phyloP scores from a whole-genome alignment of 495 filamentous ascomycete genomes.

The Neurospora sp. region DNA sequence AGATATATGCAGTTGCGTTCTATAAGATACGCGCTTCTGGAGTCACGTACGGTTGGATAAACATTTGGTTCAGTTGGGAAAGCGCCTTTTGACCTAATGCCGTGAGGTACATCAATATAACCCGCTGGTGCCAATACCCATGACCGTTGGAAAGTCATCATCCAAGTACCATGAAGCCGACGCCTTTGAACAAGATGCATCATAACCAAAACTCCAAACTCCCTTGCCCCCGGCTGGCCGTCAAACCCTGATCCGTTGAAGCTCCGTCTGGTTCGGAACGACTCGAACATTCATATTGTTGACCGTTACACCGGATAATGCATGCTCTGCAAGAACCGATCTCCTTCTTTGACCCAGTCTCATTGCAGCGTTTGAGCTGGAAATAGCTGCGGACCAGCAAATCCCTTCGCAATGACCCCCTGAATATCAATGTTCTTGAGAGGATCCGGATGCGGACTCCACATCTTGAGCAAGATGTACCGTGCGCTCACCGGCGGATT shows the following conservation, averaged over 20 bases:
- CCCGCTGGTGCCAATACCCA: neutral
- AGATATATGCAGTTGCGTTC: neutral
- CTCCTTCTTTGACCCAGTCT: neutral
- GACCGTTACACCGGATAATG: neutral
- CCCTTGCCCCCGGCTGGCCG: neutral
- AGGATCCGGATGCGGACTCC: conserved; percentile 53
- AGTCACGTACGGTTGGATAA: neutral
- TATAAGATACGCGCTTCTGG: neutral
- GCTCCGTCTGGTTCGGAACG: neutral
- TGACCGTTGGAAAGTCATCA: neutral
- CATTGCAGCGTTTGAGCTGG: conserved; percentile 17
- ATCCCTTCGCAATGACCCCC: conserved; percentile 68
- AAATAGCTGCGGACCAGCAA: conserved; percentile 72
- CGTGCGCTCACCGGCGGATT: conserved; percentile 77
- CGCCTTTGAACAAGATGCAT: neutral
- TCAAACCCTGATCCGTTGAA: neutral
- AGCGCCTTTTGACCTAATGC: neutral
- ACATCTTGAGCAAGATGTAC: conserved; percentile 77
- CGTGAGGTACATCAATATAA: neutral
- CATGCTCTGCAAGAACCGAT: neutral
- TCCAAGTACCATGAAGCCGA: neutral
- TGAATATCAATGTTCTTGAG: conserved; percentile 75
- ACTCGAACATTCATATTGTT: neutral
- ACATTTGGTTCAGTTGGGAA: neutral
- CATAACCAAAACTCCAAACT: neutral